Percentiles rank a stretch among this genome's conserved stretches.
These are phyloP conservation scores for Ashbya aceris DNA, from an alignment of 1,139 yeast genomes.

Conservation along the genomic window DNA sequence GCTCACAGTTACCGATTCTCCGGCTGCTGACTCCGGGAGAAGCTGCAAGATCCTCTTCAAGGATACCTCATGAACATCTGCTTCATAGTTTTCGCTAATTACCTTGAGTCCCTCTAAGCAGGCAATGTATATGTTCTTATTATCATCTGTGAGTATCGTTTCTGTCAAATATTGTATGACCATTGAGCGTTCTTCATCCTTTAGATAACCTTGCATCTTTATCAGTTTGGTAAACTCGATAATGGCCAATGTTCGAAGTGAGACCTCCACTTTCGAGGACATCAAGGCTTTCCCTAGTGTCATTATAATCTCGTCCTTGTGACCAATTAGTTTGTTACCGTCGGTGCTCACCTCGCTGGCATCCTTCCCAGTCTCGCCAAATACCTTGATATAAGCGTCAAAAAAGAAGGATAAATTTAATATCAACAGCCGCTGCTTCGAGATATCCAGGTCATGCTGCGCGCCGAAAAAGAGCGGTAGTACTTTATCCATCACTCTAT, in stretches of 20 bases:
- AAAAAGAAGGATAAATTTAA: conserved; percentile 51
- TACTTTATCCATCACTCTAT: conserved; percentile 36
- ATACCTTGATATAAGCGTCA: conserved; percentile 34
- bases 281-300: conserved; percentile 58
- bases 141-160: conserved; percentile 41
- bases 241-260: conserved; percentile 57
- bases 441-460: conserved; percentile 29
- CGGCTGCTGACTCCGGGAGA: conserved; percentile 36
- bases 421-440: conserved; percentile 52
- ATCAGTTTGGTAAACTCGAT: conserved; percentile 53
- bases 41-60: conserved; percentile 51
- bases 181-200: conserved; percentile 47
- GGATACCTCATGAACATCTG: conserved; percentile 46
- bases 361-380: conserved; percentile 19
- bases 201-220: conserved; percentile 39
- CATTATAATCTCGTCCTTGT: conserved; percentile 59
- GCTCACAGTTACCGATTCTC: conserved; percentile 18
- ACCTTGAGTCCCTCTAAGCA: conserved; percentile 46
- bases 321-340: conserved; percentile 32
- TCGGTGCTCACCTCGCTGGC: conserved; percentile 10
- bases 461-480: conserved; percentile 33
- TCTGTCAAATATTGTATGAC: conserved; percentile 62
- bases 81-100: conserved; percentile 34
- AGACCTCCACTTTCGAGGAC: conserved; percentile 56
- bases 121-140: conserved; percentile 34